phyloP scores from a whole-genome alignment of 306 rosid species.

The Cucumis sativus region DNA sequence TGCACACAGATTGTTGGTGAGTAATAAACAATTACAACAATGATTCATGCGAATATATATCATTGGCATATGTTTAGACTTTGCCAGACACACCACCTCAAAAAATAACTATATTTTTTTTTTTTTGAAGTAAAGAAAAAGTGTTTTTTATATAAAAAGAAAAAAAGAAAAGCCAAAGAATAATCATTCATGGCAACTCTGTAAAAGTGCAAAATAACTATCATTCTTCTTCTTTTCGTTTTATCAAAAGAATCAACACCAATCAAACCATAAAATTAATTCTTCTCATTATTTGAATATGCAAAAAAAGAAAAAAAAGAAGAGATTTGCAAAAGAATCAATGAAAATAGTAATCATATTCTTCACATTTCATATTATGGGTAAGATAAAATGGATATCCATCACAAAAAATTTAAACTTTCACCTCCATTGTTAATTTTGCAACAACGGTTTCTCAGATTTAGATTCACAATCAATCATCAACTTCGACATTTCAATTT shows the following conservation, averaged over 20 bases:
- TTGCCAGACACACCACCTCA: too few species aligned
- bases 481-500: slow-evolving; percentile 31
- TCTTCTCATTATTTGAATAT: neutral
- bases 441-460: slow-evolving; percentile 35
- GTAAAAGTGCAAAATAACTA: slow-evolving; percentile 1
- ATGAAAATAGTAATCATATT: neutral
- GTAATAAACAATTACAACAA: too few species aligned
- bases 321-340: neutral
- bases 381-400: neutral
- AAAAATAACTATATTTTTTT: neutral
- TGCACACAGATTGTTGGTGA: too few species aligned
- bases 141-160: neutral
- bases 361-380: too few species aligned
- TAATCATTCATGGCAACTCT: neutral
- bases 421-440: neutral
- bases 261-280: neutral
- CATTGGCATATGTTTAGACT: too few species aligned
- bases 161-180: neutral
- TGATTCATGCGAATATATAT: too few species aligned
- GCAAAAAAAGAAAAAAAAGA: neutral
- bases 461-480: slow-evolving; percentile 19
- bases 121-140: too few species aligned
- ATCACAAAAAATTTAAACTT: neutral
- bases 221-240: slow-evolving; percentile 1
- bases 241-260: neutral